A percentile compares a stretch with the other conserved stretches of the same genome.
These are phyloP conservation scores for Ascocoryne sarcoides DNA, from an alignment of 2,329 filamentous ascomycete species.

Conservation along the genomic window DNA sequence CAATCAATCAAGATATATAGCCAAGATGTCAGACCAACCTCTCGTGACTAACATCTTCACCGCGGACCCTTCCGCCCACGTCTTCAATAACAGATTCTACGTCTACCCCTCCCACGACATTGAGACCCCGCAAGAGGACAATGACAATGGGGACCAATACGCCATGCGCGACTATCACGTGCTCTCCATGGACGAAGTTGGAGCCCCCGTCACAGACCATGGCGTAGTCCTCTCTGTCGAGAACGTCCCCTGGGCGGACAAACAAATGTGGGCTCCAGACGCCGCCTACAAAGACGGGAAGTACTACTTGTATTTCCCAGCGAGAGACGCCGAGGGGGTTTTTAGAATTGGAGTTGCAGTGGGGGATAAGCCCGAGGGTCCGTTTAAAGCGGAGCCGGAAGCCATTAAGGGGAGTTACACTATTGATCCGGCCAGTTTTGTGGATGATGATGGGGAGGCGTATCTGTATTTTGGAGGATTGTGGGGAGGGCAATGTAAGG, in stretches of 20 bases:
- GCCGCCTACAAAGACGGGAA: slow-evolving; percentile 59
- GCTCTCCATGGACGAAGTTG: slow-evolving; percentile 49
- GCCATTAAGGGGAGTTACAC: slow-evolving; percentile 63
- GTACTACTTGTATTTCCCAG: slow-evolving; percentile 73
- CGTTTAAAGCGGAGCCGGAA: slow-evolving; percentile 56
- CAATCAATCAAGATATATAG: too few species aligned
- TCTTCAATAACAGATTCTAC: slow-evolving; percentile 67
- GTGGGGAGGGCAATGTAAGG: slow-evolving; percentile 62
- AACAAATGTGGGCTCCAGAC: slow-evolving; percentile 76
- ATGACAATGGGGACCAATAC: slow-evolving; percentile 80
- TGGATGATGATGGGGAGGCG: slow-evolving; percentile 59
- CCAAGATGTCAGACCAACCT: slow-evolving; percentile 31
- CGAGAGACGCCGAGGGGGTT: slow-evolving; percentile 57
- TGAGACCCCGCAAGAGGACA: slow-evolving; percentile 64
- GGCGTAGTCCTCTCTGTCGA: slow-evolving; percentile 56
- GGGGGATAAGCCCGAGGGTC: slow-evolving; percentile 54
- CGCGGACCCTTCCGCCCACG: slow-evolving; percentile 72
- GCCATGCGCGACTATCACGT: slow-evolving; percentile 82
- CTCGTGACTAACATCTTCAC: slow-evolving; percentile 71
- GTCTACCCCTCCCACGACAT: slow-evolving; percentile 77
- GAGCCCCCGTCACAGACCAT: slow-evolving; percentile 58
- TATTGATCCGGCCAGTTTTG: slow-evolving; percentile 69
- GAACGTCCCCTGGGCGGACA: slow-evolving; percentile 67
- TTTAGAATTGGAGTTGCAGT: slow-evolving; percentile 70
- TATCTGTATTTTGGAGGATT: slow-evolving; percentile 73